A percentile compares a stretch with the other conserved stretches of the same genome.
phyloP scores from a whole-genome alignment of 169 alveolate species.

The Cryptosporidium tyzzeri region DNA sequence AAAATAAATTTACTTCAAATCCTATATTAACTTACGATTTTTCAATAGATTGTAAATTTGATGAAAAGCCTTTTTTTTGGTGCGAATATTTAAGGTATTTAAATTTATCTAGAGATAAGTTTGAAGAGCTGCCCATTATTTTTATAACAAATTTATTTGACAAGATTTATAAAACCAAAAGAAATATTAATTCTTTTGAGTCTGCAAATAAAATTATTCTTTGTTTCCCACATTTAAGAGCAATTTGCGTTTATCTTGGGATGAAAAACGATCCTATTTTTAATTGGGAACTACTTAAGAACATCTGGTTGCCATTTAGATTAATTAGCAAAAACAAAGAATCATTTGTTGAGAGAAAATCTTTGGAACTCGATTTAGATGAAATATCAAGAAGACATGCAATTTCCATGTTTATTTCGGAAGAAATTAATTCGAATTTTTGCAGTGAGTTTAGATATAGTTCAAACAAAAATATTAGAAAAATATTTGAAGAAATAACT shows the following conservation, averaged over 20 bases:
- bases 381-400: conserved; percentile 36
- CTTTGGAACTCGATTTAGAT: conserved; percentile 13
- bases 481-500: not conserved
- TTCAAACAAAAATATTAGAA: not conserved
- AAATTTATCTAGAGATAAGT: not conserved
- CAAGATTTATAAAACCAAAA: not conserved
- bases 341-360: not conserved
- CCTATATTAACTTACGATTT: not conserved
- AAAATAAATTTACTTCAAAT: not conserved
- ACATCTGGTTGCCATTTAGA: conserved; percentile 65
- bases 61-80: conserved; percentile 39
- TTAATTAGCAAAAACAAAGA: not conserved
- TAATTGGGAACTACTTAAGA: conserved; percentile 47
- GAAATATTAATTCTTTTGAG: conserved; percentile 1
- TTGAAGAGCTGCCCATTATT: conserved; percentile 31
- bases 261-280: conserved; percentile 17
- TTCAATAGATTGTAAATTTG: not conserved
- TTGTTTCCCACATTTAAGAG: conserved; percentile 50
- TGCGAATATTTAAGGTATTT: conserved; percentile 35
- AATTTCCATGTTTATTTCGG: conserved; percentile 22
- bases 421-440: not conserved
- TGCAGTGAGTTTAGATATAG: not conserved
- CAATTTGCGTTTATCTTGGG: conserved; percentile 14
- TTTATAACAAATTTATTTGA: conserved; percentile 10
- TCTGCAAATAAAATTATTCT: conserved; percentile 1